phyloP scores from a whole-genome alignment of 192 early-diverging fungal species.

The Chytriomyces confervae region DNA sequence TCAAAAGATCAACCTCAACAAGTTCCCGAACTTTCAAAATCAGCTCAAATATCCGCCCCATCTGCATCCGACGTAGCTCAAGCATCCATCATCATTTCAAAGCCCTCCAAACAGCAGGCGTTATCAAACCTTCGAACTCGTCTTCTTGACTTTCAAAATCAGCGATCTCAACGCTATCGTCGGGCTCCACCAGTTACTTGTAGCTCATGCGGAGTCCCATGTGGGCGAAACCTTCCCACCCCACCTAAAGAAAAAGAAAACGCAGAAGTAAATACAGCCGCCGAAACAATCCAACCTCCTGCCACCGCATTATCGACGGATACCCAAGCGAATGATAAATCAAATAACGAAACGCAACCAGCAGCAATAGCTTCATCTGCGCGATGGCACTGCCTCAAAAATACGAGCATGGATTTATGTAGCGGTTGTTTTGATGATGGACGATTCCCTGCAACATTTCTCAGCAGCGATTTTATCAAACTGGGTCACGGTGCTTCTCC shows the following conservation, averaged over 20 bases:
- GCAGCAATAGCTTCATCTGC: slow-evolving; percentile 42
- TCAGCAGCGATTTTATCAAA: slow-evolving; percentile 88
- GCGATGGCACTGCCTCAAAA: slow-evolving; percentile 30
- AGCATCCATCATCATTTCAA: background rate
- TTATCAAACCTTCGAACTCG: slow-evolving; percentile 5
- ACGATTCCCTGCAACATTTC: slow-evolving; percentile 82
- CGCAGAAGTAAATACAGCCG: background rate
- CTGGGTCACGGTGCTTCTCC: slow-evolving; percentile 13
- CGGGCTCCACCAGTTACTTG: slow-evolving; percentile 61
- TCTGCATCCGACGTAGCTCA: slow-evolving; percentile 1
- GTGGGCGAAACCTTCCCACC: slow-evolving; percentile 79
- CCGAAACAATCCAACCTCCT: background rate
- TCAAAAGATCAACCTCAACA: background rate
- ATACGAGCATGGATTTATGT: slow-evolving; percentile 72
- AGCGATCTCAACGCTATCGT: slow-evolving; percentile 20
- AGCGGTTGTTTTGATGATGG: slow-evolving; percentile 90
- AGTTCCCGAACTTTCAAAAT: background rate
- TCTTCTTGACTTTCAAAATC: background rate
- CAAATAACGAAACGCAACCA: slow-evolving; percentile 7
- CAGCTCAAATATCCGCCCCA: background rate
- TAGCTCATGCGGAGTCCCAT: slow-evolving; percentile 84
- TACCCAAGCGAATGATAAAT: background rate
- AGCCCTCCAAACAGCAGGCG: slow-evolving; percentile 8
- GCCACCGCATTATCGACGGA: background rate
- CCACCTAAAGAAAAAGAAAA: slow-evolving; percentile 59